Base-by-base conservation (phyloP, 2,329 filamentous ascomycete genomes). In the Harringtonia aguacate region DNA sequence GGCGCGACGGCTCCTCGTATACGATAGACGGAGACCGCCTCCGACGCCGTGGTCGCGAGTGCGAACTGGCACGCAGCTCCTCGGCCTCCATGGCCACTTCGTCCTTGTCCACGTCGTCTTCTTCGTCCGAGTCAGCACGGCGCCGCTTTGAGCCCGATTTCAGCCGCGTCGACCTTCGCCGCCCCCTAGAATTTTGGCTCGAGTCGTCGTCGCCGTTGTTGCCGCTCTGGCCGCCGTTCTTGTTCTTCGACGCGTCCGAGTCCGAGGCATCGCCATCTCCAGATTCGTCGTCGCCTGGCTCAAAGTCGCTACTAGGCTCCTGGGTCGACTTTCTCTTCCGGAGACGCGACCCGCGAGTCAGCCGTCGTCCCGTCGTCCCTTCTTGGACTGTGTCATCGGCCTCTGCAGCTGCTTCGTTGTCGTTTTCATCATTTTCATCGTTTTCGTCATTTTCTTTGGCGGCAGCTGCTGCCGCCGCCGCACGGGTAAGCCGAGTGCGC, bases 81-180 rank as follows among this genome's bases (percentile, higher is more conserved):
- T 77, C 69, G 14, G 79, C 69, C 56, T 84, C 80, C 58, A 81
- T 77, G 7, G 75, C 77, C 41, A 84, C 61, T 55, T 84, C 80
- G 46, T 82, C 74, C 40, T 73, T 62, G 52, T 84, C 77, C 17
- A 81, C 67, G 35, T 73, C 70, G 48, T 66, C 69, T 62, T 68
- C 76, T 53, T 70, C 80, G 50, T 70, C 79, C 1, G 76, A 79
- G 35, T 72, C 62, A 13, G 63, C 64, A 29, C 66, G 68, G 34
- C 69, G 68, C 47, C 60, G 67, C 46, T 67, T 69, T 37, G 66
- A 64, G 8, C 67, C 67, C 37, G 68, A 61, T 34, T 58, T 53
- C 60, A 49, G 39, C n/a, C 50, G 46, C 8, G 43, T 59, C 46
- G 62, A 57, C 50, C 54, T 52, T 58, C 63, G 63, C 47, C 68